Evolutionary conservation across 1,284 basidiomycete genomes (phyloP), one percentile per base, ranked within the genome.

Genomic region (Ustilago shanxiensis): DNA sequence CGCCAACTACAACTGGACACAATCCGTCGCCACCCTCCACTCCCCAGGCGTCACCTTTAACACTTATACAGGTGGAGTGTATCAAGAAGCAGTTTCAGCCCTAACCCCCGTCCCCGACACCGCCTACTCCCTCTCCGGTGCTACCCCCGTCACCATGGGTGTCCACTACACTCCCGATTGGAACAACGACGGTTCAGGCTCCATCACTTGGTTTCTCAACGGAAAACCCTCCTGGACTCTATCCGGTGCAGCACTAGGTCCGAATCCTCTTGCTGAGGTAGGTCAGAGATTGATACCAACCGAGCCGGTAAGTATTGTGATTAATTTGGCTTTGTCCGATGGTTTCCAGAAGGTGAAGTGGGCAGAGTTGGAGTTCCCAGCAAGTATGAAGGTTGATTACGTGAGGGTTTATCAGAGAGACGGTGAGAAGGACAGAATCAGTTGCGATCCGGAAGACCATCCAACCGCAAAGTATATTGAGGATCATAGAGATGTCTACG

Each of bases 281-380:
- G 70, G 77, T 4, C 74, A 79, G 31, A 67, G 84, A 1, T 31
- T 77, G 6, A 73, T 85, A 35, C 80, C 82, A 2, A 60, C 62
- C 8, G 83, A 86, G 54, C 83, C 84, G 3, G 70, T 85, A 65
- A 62, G 45, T 7, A 79, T 83, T 24, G 74, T 83, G 28, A 60
- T 82, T 58, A 83, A 84, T 29, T 49, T 84, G 22, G 82, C 80
- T 26, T 70, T 85, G 22, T 72, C 76, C 2, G 58, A 77, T 11
- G 79, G 81, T 13, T 85, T 84, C 59, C 80, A 84, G 37, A 57
- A 65, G 20, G 54, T 85, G 37, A 41, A 65, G 5, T 71, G 62
- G 66, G 29, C 26, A n/a, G 41, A 56, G 9, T 33, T 89, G 28
- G 72, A 66, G 11, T 87, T 88, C 72, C 88, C 88, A 18, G 88